Evolutionary conservation across 2,329 filamentous ascomycete genomes (phyloP).

Genomic region (Ophiostoma sp.): DNA sequence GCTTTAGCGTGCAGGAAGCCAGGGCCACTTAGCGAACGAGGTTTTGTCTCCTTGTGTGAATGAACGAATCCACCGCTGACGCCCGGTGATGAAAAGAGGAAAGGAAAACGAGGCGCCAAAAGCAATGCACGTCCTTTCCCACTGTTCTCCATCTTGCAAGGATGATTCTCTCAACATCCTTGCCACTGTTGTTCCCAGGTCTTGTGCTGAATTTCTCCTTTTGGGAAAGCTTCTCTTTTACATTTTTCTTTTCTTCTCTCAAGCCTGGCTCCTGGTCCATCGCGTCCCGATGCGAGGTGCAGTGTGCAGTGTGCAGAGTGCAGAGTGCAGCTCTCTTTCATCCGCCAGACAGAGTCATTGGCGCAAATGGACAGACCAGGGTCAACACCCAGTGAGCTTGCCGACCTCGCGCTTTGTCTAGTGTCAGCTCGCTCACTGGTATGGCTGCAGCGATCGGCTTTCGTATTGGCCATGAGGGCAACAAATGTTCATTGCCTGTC

Average conservation of each 20-base stretch:
- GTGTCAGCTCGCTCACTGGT: neutral
- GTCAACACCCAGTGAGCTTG: neutral
- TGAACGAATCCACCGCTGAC: neutral
- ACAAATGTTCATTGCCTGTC: neutral
- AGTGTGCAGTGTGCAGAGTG: neutral
- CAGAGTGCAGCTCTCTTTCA: neutral
- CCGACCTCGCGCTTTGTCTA: neutral
- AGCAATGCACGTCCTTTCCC: neutral
- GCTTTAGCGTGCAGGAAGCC: conserved; percentile 2
- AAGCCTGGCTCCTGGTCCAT: neutral
- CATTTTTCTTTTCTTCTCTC: neutral
- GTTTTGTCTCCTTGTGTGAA: too few species aligned
- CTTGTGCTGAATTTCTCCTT: neutral
- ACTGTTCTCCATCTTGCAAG: neutral
- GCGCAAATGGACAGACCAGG: neutral
- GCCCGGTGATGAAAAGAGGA: conserved; percentile 6
- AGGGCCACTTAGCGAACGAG: neutral
- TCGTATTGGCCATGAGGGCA: neutral
- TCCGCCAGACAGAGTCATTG: neutral
- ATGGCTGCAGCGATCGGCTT: neutral
- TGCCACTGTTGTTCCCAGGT: neutral
- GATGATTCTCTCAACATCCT: neutral
- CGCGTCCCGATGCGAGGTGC: neutral
- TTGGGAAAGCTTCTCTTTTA: neutral
- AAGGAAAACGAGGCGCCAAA: neutral